These are phyloP conservation scores for Tuber borchii DNA, from an alignment of 495 filamentous ascomycete genomes.

Conservation along the genomic window DNA sequence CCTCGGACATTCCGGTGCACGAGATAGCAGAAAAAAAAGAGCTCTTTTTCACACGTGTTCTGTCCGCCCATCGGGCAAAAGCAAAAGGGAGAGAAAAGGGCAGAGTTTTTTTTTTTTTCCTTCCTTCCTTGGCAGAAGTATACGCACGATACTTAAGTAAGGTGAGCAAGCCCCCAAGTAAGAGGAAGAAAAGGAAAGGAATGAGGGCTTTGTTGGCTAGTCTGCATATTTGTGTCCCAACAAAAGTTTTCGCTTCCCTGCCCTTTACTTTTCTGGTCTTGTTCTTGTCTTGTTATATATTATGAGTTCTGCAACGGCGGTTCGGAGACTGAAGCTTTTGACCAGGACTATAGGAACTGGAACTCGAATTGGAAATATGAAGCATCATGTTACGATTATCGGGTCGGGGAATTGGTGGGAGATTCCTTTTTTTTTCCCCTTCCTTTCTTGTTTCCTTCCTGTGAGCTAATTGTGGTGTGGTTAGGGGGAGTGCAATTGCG, in stretches of 20 bases:
- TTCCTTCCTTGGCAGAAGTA: background rate
- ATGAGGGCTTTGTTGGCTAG: background rate
- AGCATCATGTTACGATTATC: conserved; percentile 90
- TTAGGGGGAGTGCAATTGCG: conserved; percentile 87
- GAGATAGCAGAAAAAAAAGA: background rate
- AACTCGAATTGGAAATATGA: background rate
- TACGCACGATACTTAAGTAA: background rate
- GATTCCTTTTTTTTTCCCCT: background rate
- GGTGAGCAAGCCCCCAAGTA: background rate
- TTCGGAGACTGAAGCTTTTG: background rate
- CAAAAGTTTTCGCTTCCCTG: background rate
- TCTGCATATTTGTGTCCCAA: background rate
- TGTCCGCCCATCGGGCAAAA: background rate
- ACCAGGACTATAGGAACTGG: background rate
- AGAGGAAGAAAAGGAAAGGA: background rate
- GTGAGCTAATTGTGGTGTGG: conserved; percentile 12
- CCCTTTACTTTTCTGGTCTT: background rate
- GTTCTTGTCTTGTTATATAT: background rate
- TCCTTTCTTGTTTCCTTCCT: background rate
- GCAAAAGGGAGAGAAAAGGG: background rate
- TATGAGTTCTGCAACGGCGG: background rate
- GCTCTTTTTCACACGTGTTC: background rate
- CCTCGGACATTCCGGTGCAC: background rate
- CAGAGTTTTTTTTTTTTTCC: background rate
- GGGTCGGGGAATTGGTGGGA: conserved; percentile 93